Evolutionary conservation across 768 basidiomycete genomes (phyloP).

Genomic region (Hysterangium stoloniferum): DNA sequence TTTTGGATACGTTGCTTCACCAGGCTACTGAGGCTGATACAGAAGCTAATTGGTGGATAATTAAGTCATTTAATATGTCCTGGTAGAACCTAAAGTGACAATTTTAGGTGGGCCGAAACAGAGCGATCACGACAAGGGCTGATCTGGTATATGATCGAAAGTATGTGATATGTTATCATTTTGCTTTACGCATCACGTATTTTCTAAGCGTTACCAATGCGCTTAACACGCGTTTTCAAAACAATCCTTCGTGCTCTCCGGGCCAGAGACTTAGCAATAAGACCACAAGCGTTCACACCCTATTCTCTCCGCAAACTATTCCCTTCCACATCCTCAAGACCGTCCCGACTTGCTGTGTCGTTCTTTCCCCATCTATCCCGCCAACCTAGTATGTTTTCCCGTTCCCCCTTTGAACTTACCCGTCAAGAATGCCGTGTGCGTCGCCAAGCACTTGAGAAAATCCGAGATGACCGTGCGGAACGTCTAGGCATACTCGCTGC

Average conservation of each 20-base stretch:
- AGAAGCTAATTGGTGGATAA: conserved; percentile 83
- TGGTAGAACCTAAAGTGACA: conserved; percentile 48
- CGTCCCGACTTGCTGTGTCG: conserved; percentile 40
- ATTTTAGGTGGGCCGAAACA: conserved; percentile 15
- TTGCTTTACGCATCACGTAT: conserved; percentile 25
- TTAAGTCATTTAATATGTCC: too few species aligned
- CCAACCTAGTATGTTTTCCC: conserved; percentile 25
- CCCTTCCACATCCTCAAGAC: conserved; percentile 38
- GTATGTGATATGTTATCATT: conserved; percentile 15
- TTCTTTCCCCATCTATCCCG: conserved; percentile 58
- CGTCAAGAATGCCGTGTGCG: conserved; percentile 62
- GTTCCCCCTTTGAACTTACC: conserved; percentile 53
- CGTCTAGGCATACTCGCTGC: conserved; percentile 55
- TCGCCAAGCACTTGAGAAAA: conserved; percentile 46
- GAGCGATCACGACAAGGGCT: not conserved
- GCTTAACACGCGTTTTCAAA: conserved; percentile 8
- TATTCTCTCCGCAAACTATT: conserved; percentile 43
- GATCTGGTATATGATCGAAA: conserved; percentile 13
- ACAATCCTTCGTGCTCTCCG: conserved; percentile 35
- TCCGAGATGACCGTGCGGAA: conserved; percentile 63
- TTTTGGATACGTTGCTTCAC: conserved; percentile 53
- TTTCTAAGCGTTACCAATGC: conserved; percentile 24
- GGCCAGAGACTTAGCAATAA: conserved; percentile 38
- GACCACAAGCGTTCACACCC: conserved; percentile 38
- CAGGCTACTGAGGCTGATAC: conserved; percentile 65